A percentile compares a stretch with the other conserved stretches of the same genome.
These are phyloP conservation scores for Fusarium scirpi DNA, from an alignment of 2,329 filamentous ascomycete genomes.

Conservation along the genomic window DNA sequence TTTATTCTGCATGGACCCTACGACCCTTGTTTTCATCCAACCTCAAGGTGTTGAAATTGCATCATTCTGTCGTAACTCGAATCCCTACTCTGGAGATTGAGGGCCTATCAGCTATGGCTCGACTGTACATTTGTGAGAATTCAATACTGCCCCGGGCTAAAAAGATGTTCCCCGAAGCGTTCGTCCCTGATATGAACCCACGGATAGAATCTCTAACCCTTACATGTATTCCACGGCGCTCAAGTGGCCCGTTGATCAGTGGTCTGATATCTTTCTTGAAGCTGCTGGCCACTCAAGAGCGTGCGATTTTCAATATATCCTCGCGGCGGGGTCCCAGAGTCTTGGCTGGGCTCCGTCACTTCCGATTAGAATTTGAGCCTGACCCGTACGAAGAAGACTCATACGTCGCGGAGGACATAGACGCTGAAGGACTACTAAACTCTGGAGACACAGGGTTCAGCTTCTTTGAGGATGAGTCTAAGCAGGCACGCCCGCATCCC, in stretches of 20 bases:
- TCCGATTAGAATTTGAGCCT: conserved; percentile 66
- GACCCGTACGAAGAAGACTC: conserved; percentile 56
- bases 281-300: conserved; percentile 62
- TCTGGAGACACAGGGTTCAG: conserved; percentile 56
- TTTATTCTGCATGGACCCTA: conserved; percentile 61
- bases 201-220: conserved; percentile 65
- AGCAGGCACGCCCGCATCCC: conserved; percentile 16
- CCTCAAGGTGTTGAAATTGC: conserved; percentile 64
- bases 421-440: conserved; percentile 58
- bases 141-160: conserved; percentile 57
- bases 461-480: conserved; percentile 55
- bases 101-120: conserved; percentile 52
- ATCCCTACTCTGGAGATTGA: conserved; percentile 60
- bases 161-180: conserved; percentile 60
- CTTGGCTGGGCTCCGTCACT: conserved; percentile 63
- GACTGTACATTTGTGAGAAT: conserved; percentile 60
- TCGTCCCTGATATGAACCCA: conserved; percentile 68
- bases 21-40: conserved; percentile 66
- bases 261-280: conserved; percentile 62
- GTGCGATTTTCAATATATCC: conserved; percentile 54
- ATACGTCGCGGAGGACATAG: conserved; percentile 51
- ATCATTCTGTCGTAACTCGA: conserved; percentile 71
- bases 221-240: conserved; percentile 66
- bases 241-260: conserved; percentile 62
- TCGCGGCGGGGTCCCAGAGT: conserved; percentile 57